Percentiles rank a stretch among this genome's conserved stretches.
phyloP scores from a whole-genome alignment of 2,329 filamentous ascomycete genomes.

The Apiospora aurea region DNA sequence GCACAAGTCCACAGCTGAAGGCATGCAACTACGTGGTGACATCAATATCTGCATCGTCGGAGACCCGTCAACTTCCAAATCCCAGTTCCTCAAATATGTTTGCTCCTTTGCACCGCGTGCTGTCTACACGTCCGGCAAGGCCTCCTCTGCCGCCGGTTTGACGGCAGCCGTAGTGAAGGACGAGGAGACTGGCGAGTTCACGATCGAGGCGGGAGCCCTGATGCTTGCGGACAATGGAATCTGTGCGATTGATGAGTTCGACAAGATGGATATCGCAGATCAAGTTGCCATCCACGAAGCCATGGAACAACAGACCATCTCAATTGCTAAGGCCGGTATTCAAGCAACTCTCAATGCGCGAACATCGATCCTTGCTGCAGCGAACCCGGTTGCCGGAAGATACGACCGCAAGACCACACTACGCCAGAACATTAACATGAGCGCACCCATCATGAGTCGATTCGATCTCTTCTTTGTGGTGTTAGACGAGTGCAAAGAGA shows the following conservation, averaged over 20 bases:
- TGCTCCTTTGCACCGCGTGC: conserved; percentile 96
- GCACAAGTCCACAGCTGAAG: conserved; percentile 88
- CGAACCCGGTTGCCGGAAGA: conserved; percentile 94
- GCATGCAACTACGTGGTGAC: conserved; percentile 94
- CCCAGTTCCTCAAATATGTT: conserved; percentile 97
- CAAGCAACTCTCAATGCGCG: conserved; percentile 96
- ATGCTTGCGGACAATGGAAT: conserved; percentile 98
- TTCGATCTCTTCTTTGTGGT: conserved; percentile 99
- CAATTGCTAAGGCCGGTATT: conserved; percentile 97
- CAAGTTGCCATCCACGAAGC: conserved; percentile 99
- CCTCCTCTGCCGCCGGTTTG: conserved; percentile 94
- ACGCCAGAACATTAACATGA: conserved; percentile 97
- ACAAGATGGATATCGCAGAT: conserved; percentile 98
- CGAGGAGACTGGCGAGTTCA: conserved; percentile 98
- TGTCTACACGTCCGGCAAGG: conserved; percentile 97
- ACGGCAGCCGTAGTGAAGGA: conserved; percentile 98
- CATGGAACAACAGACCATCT: conserved; percentile 99
- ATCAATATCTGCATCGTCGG: conserved; percentile 99
- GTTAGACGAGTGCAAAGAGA: conserved; percentile 94
- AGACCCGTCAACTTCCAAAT: conserved; percentile 96
- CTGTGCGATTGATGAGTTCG: conserved; percentile 98
- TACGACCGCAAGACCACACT: conserved; percentile 97
- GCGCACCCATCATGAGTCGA: conserved; percentile 97
- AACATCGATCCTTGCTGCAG: conserved; percentile 93
- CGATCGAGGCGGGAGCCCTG: conserved; percentile 95